These are phyloP conservation scores for Bipolaris victoriae DNA, from an alignment of 2,329 filamentous ascomycete genomes.

Conservation along the genomic window DNA sequence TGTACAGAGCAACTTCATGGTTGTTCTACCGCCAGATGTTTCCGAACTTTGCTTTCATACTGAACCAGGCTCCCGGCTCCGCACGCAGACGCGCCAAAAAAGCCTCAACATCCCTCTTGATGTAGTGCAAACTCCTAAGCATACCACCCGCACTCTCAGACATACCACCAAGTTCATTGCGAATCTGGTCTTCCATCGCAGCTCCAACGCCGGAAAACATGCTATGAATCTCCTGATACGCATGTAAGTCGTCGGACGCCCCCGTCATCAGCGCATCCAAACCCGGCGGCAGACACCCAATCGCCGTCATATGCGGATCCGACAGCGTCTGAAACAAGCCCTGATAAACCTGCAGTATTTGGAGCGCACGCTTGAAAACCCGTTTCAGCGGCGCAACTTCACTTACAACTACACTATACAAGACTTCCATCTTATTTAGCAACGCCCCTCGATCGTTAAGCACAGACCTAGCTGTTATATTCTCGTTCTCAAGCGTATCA, in stretches of 20 bases:
- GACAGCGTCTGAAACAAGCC: slow-evolving; percentile 12
- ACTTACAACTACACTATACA: slow-evolving; percentile 16
- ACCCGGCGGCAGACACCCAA: slow-evolving; percentile 7
- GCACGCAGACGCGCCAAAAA: slow-evolving; percentile 13
- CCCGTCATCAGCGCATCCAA: slow-evolving; percentile 10
- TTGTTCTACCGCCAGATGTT: not conserved
- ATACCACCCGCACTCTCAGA: slow-evolving; percentile 12
- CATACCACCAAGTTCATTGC: slow-evolving; percentile 15
- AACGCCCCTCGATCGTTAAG: slow-evolving; percentile 8
- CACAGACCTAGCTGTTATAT: slow-evolving; percentile 1
- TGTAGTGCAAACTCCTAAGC: slow-evolving; percentile 10
- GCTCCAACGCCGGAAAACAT: slow-evolving; percentile 6
- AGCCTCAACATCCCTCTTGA: slow-evolving; percentile 12
- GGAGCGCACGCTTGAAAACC: slow-evolving; percentile 11
- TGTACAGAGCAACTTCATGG: not conserved
- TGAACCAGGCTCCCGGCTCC: slow-evolving; percentile 11
- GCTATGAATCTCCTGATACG: slow-evolving; percentile 11
- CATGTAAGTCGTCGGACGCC: slow-evolving; percentile 14
- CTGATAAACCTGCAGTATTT: slow-evolving; percentile 18
- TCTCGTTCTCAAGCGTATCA: slow-evolving; percentile 14
- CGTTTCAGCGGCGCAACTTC: slow-evolving; percentile 20
- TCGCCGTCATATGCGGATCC: not conserved
- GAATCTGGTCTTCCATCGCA: slow-evolving; percentile 13
- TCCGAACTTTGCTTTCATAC: slow-evolving; percentile 11
- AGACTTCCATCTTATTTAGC: slow-evolving; percentile 10